These are phyloP conservation scores for Gonium pectorale DNA, from an alignment of 139 green algal genomes.

Conservation along the genomic window DNA sequence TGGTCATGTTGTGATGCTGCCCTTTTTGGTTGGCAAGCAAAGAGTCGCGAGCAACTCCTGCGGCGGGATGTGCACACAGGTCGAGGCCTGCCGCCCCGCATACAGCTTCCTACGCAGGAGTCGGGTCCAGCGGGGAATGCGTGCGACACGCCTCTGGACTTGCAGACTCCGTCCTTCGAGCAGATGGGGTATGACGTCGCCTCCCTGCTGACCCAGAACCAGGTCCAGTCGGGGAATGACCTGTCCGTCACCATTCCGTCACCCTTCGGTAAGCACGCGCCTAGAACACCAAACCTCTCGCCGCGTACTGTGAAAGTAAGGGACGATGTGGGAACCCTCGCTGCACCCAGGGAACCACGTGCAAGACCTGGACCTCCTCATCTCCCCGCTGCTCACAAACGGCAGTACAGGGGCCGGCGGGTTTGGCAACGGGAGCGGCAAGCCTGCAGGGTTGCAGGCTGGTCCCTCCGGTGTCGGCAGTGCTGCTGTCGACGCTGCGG, in stretches of 20 bases:
- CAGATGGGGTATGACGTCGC: constrained; percentile 11
- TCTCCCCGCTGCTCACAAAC: constrained; percentile 20
- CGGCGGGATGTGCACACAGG: too few species aligned
- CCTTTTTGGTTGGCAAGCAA: neutral
- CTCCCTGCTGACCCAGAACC: neutral
- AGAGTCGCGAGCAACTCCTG: too few species aligned
- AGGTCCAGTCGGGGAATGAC: neutral
- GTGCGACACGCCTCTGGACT: constrained; percentile 13
- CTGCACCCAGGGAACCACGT: constrained; percentile 30
- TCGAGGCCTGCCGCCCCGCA: too few species aligned
- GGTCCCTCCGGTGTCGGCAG: too few species aligned
- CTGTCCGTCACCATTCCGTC: neutral
- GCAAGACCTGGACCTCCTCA: constrained; percentile 37
- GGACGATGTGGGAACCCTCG: too few species aligned
- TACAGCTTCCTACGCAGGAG: too few species aligned
- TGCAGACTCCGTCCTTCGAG: constrained; percentile 32
- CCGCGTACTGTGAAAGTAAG: too few species aligned
- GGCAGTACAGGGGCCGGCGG: neutral
- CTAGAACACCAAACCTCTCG: too few species aligned
- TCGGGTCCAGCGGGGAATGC: neutral
- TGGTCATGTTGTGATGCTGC: too few species aligned
- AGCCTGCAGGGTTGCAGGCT: too few species aligned
- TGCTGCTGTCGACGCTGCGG: too few species aligned
- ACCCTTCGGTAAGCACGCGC: constrained; percentile 33
- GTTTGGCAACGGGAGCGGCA: neutral